Evolutionary conservation across 2,329 filamentous ascomycete genomes (phyloP), one percentile per base, ranked within the genome.

Genomic region (Trichophaea hybrida): DNA sequence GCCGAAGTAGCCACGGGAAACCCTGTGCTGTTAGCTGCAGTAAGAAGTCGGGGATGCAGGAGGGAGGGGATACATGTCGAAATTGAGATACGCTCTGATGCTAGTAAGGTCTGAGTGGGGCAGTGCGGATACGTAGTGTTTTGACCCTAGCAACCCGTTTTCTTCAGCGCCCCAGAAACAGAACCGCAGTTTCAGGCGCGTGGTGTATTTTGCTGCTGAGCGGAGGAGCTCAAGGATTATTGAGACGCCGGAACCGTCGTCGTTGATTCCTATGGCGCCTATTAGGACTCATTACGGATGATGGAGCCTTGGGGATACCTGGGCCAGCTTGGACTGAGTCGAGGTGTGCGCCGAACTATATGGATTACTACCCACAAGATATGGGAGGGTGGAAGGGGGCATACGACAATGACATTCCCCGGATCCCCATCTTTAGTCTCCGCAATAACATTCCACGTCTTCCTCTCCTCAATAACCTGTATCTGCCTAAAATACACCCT

Each of bases 401-500:
- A 31, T 60, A 66, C 62, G 51, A 69, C 59, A 49, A 70, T 66
- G 8, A 70, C 62, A 49, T 68, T 69, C 31, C 68, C 57, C 17
- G 57, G 64, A 37, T 68, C 66, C 5, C 67, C 67, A 1, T 57
- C 61, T 13, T 65, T 63, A 12, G 61, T 64, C 55, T 66, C 59
- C 17, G 60, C 59, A 35, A 68, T 60, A 15, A 68, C 60, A 49
- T 67, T 66, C 54, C 63, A 66, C 10, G 68, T 71, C 13, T 55
- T 67, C 24, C 68, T 60, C 6, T 58, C 65, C 62, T 69, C 66
- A 32, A 70, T 60, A 24, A 61, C 62, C 63, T 75, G 74, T 0
- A 73, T 75, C 57, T 75, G 73, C 63, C 75, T 73, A 65, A 75
- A 75, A 60, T 71, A 70, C 5, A 73, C 73, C 40, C 68, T 64